Conservation (phyloP, 176 grass and related monocot genomes). For the Microstegium vimineum region DNA sequence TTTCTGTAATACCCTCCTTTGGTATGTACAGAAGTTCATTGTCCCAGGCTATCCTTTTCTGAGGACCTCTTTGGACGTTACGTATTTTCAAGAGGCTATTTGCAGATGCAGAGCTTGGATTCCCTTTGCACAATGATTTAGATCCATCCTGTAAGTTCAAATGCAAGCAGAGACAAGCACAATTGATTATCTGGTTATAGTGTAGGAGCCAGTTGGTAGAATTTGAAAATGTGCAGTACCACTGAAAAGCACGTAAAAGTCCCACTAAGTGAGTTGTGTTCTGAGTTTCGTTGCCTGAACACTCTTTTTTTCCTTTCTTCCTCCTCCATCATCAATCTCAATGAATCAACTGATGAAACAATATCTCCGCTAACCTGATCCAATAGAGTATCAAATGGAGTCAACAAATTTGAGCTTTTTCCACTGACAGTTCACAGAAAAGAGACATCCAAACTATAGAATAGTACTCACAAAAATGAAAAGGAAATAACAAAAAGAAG, state of each 20-base stretch:
- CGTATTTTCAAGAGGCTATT: constrained; percentile 60
- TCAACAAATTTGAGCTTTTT: constrained; percentile 1
- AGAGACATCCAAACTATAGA: not conserved
- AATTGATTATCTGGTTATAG: constrained; percentile 12
- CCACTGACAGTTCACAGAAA: not conserved
- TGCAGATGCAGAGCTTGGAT: constrained; percentile 56
- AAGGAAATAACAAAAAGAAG: constrained; percentile 14
- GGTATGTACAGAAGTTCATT: constrained; percentile 51
- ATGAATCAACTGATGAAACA: constrained; percentile 56
- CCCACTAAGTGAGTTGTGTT: constrained; percentile 51
- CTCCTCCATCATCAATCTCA: constrained; percentile 65
- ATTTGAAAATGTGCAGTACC: constrained; percentile 40
- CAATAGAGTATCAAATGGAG: constrained; percentile 21
- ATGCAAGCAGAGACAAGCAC: constrained; percentile 15
- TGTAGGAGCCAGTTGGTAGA: constrained; percentile 7
- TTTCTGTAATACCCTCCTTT: constrained; percentile 59
- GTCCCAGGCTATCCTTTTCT: constrained; percentile 90
- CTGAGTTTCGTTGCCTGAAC: constrained; percentile 38
- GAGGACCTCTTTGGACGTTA: constrained; percentile 71
- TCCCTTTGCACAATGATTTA: constrained; percentile 81
- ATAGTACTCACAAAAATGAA: constrained; percentile 4
- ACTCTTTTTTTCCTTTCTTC: constrained; percentile 51
- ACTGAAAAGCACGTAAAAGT: constrained; percentile 56
- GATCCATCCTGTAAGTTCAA: constrained; percentile 70
- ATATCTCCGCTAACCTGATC: constrained; percentile 46